Base-by-base conservation (phyloP, 75 land plant genomes). In the Sequoia sempervirens region DNA sequence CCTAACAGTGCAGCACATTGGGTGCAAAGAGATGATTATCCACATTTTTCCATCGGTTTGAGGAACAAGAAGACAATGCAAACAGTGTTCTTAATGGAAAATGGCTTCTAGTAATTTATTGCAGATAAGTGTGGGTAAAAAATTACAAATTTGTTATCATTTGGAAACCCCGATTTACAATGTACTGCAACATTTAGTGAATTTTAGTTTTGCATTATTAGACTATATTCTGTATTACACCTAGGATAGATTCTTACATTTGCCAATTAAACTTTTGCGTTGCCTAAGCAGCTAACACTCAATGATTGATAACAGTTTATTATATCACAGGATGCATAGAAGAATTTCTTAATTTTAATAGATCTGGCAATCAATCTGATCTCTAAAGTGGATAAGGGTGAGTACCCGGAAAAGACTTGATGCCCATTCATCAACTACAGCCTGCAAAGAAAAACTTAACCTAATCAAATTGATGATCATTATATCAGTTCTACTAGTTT, bases 361-460 rank as follows among this genome's bases (percentile, higher is more conserved):
- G 73, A 70, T 70, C 36, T 32, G 12, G n/a, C 11, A 68, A 68
- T 68, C 72, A 68, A 68, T n/a, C 34, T 32, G 73, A 70, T 70
- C 73, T 32, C 37, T 70, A 32, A 70, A 70, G n/a, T 70, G 73
- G 73, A 70, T 30, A 70, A 70, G 30, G 36, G 14, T 10, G 32
- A 30, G 32, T 86, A 97, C 99, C 93, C 92, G 91, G 79, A 94
- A 97, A 82, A 97, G 91, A 84, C 99, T 97, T 69, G 96, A 88
- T 82, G 98, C 99, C 99, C 99, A 97, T 90, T 97, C 99, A 88
- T 97, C 99, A 78, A 97, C 90, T 34, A 97, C 92, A 36, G 96
- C 96, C 99, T 97, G 95, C 80, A 50, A 53, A 66, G 15, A 50
- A 64, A 3, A 82, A 82, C 20, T 78, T 43, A n/a, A 20, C 43